Evolutionary conservation across 768 basidiomycete genomes (phyloP), one percentile per base, ranked within the genome.

Genomic region (Hypholoma fasciculare): DNA sequence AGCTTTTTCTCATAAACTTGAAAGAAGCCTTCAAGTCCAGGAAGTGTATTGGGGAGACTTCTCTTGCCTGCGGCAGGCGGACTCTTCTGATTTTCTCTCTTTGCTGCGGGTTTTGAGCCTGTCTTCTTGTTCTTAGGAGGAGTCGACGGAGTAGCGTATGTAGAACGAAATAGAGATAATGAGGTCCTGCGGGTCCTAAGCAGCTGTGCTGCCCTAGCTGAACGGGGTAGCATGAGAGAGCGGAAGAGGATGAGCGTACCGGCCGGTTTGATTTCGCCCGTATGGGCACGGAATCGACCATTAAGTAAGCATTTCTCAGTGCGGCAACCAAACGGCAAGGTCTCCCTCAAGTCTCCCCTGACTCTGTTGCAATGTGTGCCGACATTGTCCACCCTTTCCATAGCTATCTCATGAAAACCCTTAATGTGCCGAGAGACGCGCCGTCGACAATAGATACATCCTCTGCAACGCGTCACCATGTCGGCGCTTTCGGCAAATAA

Each of bases 1-100:
- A 76, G 72, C 1, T 75, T 72, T 60, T 80, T 75, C 63, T 79
- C 77, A 59, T 86, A 85, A 57, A 87, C 88, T 69, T 86, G 81
- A 74, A 92, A 92, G 68, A 92, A 92, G 48, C 90, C 89, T 62
- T 91, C 90, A 26, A 92, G 81, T 30, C 90, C 89, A 61, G 91
- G 89, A 26, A 92, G 81, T 26, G 78, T 86, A 65, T 84, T 88
- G 42, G 88, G 83, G 42, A 87, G 66, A 52, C 83, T 80, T 46
- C 76, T 71, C 63, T 78, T 77, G 62, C 69, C 68, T 61, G 76
- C 71, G 30, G 9, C 30, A 9, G 6, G 7, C 30, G 30, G 9
- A 38, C 73, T 68, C 63, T 77, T 78, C 54, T 63, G 65, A 58
- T 74, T 54, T 39, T 52, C 52, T 23, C 63, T 60, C 52, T 66